phyloP scores from a whole-genome alignment of 305 asterid species.

The Ilex paraguariensis region DNA sequence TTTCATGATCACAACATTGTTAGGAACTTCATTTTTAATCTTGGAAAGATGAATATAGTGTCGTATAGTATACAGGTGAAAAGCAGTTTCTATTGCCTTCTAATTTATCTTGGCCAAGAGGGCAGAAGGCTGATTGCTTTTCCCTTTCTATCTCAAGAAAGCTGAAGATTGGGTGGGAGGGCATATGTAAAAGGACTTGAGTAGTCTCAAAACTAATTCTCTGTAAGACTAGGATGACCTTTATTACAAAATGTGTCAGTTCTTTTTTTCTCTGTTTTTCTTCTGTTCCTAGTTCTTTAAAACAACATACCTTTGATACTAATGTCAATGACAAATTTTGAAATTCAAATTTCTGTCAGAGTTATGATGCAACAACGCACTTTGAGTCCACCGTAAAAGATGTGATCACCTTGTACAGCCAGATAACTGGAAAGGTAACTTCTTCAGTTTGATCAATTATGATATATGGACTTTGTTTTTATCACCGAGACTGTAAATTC shows the following conservation, averaged over 20 bases:
- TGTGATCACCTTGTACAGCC: constrained; percentile 76
- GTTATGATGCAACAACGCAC: constrained; percentile 86
- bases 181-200: too few species aligned
- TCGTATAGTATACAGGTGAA: too few species aligned
- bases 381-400: constrained; percentile 85
- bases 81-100: too few species aligned
- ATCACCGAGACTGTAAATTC: neutral
- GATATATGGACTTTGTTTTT: neutral
- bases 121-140: too few species aligned
- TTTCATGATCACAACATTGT: too few species aligned
- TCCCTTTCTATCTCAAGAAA: too few species aligned
- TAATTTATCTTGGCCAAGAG: too few species aligned
- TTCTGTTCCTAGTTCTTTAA: neutral
- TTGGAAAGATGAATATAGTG: too few species aligned
- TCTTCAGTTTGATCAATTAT: neutral
- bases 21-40: too few species aligned
- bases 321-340: neutral
- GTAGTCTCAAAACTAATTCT: too few species aligned
- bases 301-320: neutral
- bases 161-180: too few species aligned
- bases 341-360: constrained; percentile 40
- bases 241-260: too few species aligned
- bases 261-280: neutral
- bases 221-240: neutral
- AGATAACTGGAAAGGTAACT: constrained; percentile 89